phyloP scores from a whole-genome alignment of 495 filamentous ascomycete genomes.

The Lineolata rhizophorae region DNA sequence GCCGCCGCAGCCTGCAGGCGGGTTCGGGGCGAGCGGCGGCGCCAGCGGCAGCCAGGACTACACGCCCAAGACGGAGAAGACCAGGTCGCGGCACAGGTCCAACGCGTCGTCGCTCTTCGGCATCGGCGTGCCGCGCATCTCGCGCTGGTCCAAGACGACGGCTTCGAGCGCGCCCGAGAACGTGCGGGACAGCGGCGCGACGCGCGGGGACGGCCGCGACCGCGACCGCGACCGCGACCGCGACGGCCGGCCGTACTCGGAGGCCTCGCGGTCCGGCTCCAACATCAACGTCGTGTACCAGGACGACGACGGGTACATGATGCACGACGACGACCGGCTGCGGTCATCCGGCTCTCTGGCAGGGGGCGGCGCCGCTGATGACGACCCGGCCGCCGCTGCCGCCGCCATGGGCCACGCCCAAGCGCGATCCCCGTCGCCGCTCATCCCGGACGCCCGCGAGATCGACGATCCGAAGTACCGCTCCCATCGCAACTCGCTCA shows the following conservation, averaged over 20 bases:
- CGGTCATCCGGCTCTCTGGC: conserved; percentile 40
- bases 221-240: conserved; percentile 22
- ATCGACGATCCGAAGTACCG: conserved; percentile 82
- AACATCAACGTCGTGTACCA: conserved; percentile 37
- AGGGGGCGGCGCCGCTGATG: conserved; percentile 18
- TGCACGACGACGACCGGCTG: conserved; percentile 48
- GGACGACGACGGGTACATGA: conserved; percentile 37
- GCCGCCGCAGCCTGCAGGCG: conserved; percentile 42
- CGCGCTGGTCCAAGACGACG: conserved; percentile 93
- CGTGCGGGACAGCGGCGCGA: conserved; percentile 7
- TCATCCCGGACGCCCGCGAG: conserved; percentile 28
- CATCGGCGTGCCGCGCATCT: conserved; percentile 46
- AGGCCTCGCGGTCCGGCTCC: conserved; percentile 42
- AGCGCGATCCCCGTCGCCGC: conserved; percentile 31
- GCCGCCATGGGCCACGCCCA: conserved; percentile 4
- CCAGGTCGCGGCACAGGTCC: conserved; percentile 66
- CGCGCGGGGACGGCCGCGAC: conserved; percentile 13
- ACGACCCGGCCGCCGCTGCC: conserved; percentile 7
- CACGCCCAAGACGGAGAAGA: conserved; percentile 54
- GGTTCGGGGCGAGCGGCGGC: conserved; percentile 6
- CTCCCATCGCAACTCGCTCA: conserved; percentile 72
- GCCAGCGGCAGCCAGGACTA: conserved; percentile 47
- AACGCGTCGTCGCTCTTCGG: conserved; percentile 63
- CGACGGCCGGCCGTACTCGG: conserved; percentile 30
- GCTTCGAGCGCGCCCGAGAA: conserved; percentile 39